Conservation (phyloP, 2,329 filamentous ascomycete genomes). For the Xylariaceae sp. region DNA sequence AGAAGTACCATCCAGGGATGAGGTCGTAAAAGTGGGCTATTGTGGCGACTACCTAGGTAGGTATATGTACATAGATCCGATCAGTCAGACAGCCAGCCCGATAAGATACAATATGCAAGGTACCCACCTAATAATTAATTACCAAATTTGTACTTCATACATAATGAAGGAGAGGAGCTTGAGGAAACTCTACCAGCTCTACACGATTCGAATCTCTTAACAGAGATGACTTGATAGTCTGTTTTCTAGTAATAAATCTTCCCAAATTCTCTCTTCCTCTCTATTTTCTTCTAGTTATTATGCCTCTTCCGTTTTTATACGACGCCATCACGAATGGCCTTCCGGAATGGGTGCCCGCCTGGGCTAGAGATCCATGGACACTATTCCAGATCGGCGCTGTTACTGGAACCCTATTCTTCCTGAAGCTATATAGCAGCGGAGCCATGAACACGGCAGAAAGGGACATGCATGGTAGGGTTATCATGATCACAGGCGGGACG, state of each 20-base stretch:
- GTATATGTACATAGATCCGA: no score
- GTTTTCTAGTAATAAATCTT: constrained; percentile 3
- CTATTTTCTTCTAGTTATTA: constrained; percentile 34
- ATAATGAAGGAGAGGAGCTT: no score
- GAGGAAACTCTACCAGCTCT: no score
- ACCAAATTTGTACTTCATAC: background rate
- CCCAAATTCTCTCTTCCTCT: background rate
- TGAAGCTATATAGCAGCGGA: constrained; percentile 80
- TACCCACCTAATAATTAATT: no score
- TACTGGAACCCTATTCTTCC: constrained; percentile 44
- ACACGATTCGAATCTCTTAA: background rate
- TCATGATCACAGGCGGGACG: constrained; percentile 93
- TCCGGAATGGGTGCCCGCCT: constrained; percentile 51
- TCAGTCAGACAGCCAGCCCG: no score
- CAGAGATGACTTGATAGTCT: background rate
- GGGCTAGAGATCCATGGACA: constrained; percentile 42
- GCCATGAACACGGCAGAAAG: constrained; percentile 74
- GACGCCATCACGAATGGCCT: constrained; percentile 51
- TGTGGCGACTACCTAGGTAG: no score
- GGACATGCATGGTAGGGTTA: constrained; percentile 88
- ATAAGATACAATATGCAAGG: no score
- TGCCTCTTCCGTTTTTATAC: constrained; percentile 57
- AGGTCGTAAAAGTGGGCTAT: no score
- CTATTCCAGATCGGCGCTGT: constrained; percentile 45
- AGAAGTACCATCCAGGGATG: no score